phyloP scores from a whole-genome alignment of 208 protist species.

The Lotmaria passim region DNA sequence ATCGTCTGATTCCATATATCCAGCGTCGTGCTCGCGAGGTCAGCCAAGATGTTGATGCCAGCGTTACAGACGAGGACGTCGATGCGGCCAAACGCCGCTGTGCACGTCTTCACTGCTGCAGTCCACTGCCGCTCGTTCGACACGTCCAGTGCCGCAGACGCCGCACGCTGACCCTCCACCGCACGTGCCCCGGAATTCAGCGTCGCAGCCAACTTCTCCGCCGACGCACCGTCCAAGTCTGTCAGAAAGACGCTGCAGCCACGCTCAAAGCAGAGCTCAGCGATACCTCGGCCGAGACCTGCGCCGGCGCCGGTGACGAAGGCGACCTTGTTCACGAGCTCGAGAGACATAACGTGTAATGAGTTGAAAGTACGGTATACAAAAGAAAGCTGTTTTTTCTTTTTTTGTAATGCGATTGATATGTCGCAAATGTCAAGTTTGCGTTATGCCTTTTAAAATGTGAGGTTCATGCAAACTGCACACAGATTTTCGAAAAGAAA shows the following conservation, averaged over 20 bases:
- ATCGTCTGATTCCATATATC: neutral
- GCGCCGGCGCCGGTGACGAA: neutral
- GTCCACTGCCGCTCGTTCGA: slow-evolving; percentile 3
- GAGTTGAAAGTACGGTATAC: too few relatives aligned
- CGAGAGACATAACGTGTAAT: neutral
- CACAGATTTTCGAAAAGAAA: too few relatives aligned
- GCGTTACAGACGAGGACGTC: slow-evolving; percentile 9
- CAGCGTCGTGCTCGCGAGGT: neutral
- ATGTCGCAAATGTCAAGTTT: too few relatives aligned
- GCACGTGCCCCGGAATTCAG: neutral
- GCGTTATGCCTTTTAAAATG: too few relatives aligned
- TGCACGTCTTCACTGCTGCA: neutral
- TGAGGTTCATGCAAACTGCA: too few relatives aligned
- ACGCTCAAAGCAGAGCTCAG: neutral
- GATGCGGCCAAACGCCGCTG: neutral
- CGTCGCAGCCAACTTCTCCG: neutral
- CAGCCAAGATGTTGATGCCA: neutral
- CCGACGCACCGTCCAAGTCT: neutral
- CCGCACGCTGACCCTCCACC: neutral
- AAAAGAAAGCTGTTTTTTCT: too few relatives aligned
- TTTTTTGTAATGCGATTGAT: too few relatives aligned
- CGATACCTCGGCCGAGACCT: slow-evolving; percentile 10
- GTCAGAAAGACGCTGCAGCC: slow-evolving; percentile 1
- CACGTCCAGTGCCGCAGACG: neutral
- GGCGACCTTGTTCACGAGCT: neutral